Percentiles rank a stretch among this genome's conserved stretches.
phyloP scores from a whole-genome alignment of 108 stramenopile genomes.

The Skeletonema potamos region DNA sequence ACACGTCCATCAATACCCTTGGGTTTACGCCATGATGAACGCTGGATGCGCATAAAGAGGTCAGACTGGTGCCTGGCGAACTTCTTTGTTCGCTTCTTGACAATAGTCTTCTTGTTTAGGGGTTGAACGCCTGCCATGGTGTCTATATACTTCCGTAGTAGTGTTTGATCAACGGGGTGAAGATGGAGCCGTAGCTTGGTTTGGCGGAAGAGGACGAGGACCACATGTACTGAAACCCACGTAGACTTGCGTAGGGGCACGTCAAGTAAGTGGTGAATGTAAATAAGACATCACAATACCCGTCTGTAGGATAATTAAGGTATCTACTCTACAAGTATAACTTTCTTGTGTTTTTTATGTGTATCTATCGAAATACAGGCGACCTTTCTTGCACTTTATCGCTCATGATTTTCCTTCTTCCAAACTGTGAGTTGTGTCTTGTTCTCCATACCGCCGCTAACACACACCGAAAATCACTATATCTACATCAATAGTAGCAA shows the following conservation, averaged over 20 bases:
- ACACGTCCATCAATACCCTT: constrained; percentile 99
- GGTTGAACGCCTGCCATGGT: constrained; percentile 92
- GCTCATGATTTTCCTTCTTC: too few species aligned
- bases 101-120: constrained; percentile 93
- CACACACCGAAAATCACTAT: too few species aligned
- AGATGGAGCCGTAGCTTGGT: not conserved
- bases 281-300: too few species aligned
- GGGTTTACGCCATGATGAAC: constrained; percentile 98
- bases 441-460: too few species aligned
- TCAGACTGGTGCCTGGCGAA: constrained; percentile 99
- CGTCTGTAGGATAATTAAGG: too few species aligned
- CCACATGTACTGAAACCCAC: not conserved
- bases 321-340: too few species aligned
- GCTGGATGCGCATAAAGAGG: constrained; percentile 94
- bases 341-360: too few species aligned
- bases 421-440: too few species aligned
- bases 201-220: not conserved
- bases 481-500: too few species aligned
- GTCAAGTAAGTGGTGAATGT: not conserved
- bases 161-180: constrained; percentile 1
- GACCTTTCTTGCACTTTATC: too few species aligned
- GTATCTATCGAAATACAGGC: too few species aligned
- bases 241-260: not conserved
- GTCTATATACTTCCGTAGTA: constrained; percentile 8
- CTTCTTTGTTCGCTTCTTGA: constrained; percentile 99